Conservation (phyloP, 2,329 filamentous ascomycete species). For the Aspergillus sp. region DNA sequence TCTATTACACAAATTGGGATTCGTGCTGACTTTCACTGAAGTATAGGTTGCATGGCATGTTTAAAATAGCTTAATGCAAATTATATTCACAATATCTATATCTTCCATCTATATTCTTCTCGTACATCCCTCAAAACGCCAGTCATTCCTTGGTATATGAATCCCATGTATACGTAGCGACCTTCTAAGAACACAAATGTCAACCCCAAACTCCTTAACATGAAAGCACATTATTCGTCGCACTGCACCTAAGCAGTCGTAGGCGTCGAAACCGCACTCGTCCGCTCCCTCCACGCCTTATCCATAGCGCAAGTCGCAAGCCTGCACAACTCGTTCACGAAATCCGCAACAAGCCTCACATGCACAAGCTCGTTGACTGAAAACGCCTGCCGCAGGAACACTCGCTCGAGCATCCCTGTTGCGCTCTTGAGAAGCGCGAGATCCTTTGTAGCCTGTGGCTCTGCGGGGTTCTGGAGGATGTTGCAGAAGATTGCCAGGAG, state of each 20-base stretch:
- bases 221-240: not conserved
- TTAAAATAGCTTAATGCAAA: not conserved
- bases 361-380: constrained; percentile 46
- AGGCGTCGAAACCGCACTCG: constrained; percentile 7
- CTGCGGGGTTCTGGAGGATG: constrained; percentile 54
- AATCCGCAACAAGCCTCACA: constrained; percentile 48
- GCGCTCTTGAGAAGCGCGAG: constrained; percentile 52
- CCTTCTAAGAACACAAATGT: not conserved
- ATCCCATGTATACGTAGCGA: not conserved
- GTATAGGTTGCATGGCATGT: not conserved
- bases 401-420: constrained; percentile 49
- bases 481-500: constrained; percentile 61
- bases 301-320: constrained; percentile 51
- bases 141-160: not conserved
- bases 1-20: not conserved
- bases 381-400: constrained; percentile 33
- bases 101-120: not conserved
- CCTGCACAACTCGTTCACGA: constrained; percentile 51
- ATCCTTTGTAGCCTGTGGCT: constrained; percentile 51
- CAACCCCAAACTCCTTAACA: not conserved
- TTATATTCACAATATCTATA: not conserved
- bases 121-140: not conserved
- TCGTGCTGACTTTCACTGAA: constrained; percentile 12
- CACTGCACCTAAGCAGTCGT: not conserved
- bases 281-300: constrained; percentile 40